Evolutionary conservation across 768 basidiomycete genomes (phyloP).

Genomic region (Hypsizygus marmoreus): DNA sequence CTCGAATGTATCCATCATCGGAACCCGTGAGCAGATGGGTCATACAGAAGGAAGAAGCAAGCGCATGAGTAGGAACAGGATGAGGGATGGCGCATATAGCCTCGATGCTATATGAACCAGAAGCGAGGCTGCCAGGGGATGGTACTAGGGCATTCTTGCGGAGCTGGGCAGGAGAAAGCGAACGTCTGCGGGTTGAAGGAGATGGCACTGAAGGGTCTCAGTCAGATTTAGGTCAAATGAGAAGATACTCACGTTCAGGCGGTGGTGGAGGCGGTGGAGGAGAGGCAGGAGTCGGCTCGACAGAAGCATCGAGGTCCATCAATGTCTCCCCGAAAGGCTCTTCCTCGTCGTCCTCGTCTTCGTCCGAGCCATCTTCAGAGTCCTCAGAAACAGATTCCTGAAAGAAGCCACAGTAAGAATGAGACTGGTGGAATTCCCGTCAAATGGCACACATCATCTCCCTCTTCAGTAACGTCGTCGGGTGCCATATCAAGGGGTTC

Average conservation of each 20-base stretch:
- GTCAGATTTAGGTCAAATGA: not conserved
- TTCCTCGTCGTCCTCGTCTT: slow-evolving; percentile 56
- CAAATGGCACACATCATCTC: slow-evolving; percentile 62
- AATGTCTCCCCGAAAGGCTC: slow-evolving; percentile 26
- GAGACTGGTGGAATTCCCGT: not conserved
- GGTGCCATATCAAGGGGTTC: slow-evolving; percentile 39
- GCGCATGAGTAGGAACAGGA: slow-evolving; percentile 84
- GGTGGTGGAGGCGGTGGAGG: slow-evolving; percentile 7
- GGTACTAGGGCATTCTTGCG: slow-evolving; percentile 49
- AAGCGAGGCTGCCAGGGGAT: slow-evolving; percentile 32
- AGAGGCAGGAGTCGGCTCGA: slow-evolving; percentile 14
- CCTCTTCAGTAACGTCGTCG: slow-evolving; percentile 68
- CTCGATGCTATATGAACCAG: slow-evolving; percentile 82
- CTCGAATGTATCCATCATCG: slow-evolving; percentile 90
- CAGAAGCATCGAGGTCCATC: slow-evolving; percentile 26
- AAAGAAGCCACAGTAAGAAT: slow-evolving; percentile 12
- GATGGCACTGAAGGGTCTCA: slow-evolving; percentile 17
- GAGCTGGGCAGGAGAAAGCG: slow-evolving; percentile 55
- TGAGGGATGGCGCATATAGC: slow-evolving; percentile 92
- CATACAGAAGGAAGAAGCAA: slow-evolving; percentile 85
- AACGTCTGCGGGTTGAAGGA: slow-evolving; percentile 26
- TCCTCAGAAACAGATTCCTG: slow-evolving; percentile 65
- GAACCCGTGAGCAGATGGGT: slow-evolving; percentile 88
- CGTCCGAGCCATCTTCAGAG: slow-evolving; percentile 53
- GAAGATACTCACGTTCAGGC: slow-evolving; percentile 11